phyloP scores from a whole-genome alignment of 139 green algal genomes.

The Edaphochlamys debaryana region DNA sequence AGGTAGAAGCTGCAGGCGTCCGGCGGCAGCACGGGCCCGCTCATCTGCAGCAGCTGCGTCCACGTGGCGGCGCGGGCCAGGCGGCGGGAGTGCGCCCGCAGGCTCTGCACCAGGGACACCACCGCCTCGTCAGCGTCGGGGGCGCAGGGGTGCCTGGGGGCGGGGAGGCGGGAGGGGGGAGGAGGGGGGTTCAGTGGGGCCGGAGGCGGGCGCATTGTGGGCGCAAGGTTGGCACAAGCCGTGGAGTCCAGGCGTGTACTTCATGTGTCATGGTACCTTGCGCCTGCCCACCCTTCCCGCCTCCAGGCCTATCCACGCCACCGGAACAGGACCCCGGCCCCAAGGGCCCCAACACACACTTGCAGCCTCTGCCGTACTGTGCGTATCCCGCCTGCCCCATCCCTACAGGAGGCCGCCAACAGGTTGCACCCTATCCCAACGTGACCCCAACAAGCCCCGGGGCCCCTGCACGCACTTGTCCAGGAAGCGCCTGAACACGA shows the following conservation, averaged over 20 bases:
- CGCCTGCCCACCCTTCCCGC: too few relatives aligned
- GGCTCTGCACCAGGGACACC: constrained; percentile 29
- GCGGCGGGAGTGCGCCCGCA: not conserved
- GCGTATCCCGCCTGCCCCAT: too few relatives aligned
- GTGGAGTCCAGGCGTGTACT: too few relatives aligned
- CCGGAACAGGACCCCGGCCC: not conserved
- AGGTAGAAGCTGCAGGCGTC: constrained; percentile 10
- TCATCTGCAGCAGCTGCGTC: constrained; percentile 38
- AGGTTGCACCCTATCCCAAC: too few relatives aligned
- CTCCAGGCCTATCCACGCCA: not conserved
- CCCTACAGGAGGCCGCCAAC: too few relatives aligned
- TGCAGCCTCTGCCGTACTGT: too few relatives aligned
- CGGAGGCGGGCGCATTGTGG: not conserved
- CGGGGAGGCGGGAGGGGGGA: too few relatives aligned
- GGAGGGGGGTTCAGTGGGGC: too few relatives aligned
- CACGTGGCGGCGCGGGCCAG: constrained; percentile 17
- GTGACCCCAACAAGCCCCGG: too few relatives aligned
- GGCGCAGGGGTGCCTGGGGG: constrained; percentile 1
- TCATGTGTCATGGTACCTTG: too few relatives aligned
- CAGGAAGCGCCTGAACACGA: constrained; percentile 19
- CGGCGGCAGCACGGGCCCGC: constrained; percentile 11
- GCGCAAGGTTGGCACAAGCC: not conserved
- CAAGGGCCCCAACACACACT: too few relatives aligned
- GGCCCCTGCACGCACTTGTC: constrained; percentile 2
- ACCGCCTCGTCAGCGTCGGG: constrained; percentile 20